Conservation (phyloP, 805 yeast species). For the Barnettozyma pratensis region DNA sequence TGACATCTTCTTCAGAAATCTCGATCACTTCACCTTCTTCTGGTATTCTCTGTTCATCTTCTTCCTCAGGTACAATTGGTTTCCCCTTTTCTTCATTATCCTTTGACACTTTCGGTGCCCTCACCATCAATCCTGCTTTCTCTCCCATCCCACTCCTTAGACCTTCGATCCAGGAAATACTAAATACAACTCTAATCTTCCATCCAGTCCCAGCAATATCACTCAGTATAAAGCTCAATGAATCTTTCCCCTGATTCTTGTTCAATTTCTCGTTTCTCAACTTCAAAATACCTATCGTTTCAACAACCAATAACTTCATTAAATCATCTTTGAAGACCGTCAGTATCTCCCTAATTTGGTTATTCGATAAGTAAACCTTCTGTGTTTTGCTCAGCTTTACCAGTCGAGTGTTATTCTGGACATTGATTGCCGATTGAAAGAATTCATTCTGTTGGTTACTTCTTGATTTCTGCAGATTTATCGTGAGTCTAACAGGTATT, state of each 20-base stretch:
- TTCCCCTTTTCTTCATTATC: background rate
- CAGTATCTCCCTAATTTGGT: conserved; percentile 15
- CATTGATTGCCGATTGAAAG: conserved; percentile 2
- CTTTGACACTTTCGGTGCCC: conserved; percentile 7
- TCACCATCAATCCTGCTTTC: conserved; percentile 7
- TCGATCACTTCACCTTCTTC: conserved; percentile 13
- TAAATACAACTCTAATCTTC: conserved; percentile 13
- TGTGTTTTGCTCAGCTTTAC: conserved; percentile 1
- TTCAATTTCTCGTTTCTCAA: background rate
- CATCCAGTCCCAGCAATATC: conserved; percentile 14
- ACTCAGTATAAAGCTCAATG: conserved; percentile 1
- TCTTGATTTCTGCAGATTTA: conserved; percentile 1
- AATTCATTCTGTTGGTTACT: background rate
- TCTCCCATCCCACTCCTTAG: conserved; percentile 1
- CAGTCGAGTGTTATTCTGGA: conserved; percentile 7
- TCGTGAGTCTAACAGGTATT: conserved; percentile 1
- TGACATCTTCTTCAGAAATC: conserved; percentile 9
- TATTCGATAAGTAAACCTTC: conserved; percentile 17
- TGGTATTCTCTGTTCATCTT: conserved; percentile 14
- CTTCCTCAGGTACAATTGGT: conserved; percentile 6
- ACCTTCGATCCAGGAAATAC: conserved; percentile 9
- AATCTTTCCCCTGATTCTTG: background rate
- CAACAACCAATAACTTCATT: conserved; percentile 9
- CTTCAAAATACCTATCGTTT: conserved; percentile 10
- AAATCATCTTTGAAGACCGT: conserved; percentile 12